Evolutionary conservation across 768 basidiomycete genomes (phyloP), one percentile per base, ranked within the genome.

Genomic region (Trametopsis cervina): DNA sequence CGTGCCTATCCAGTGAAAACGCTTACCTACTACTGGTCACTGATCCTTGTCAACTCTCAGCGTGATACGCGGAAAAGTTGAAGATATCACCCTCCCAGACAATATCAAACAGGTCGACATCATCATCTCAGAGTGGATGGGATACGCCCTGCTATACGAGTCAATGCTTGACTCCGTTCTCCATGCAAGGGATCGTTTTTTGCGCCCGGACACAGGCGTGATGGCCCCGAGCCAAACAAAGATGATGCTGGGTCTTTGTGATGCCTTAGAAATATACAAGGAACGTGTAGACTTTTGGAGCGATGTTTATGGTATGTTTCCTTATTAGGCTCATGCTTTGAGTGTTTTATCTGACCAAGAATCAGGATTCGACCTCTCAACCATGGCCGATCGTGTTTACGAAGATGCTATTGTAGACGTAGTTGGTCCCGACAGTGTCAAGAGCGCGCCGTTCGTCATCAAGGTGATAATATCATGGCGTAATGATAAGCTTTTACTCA

Each of bases 81-180:
- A 99, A 66, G 82, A 93, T 18, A 84, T 98, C 49, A 64, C 56
- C 5, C 70, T 97, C 1, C 91, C 89, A 1, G 81, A 83, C 43
- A 78, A 68, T 44, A 68, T 85, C 42, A 70, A 76, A 9, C 72
- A 89, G 44, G 95, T 98, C 20, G 95, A 99, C 63, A 78, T 99
- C 50, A 93, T 99, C 64, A 72, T 98, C 43, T 94, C 91, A 3
- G 95, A 99, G 66, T 98, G 95, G 95, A 97, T 97, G 95, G 92
- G 83, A 13, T 91, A 90, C 59, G 85, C 83, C 1, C 70, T 91
- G 20, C 75, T 97, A 18, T 97, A 97, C 65, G 95, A 99, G 66
- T 89, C 87, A 37, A 97, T 99, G 95, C 77, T 98, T 26, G 95
- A 97, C 64, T 95, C 93, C 1, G 95, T 99, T 15, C 70, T 99